Evolutionary conservation across 306 rosid species (phyloP).

Genomic region (Spatholobus suberectus): DNA sequence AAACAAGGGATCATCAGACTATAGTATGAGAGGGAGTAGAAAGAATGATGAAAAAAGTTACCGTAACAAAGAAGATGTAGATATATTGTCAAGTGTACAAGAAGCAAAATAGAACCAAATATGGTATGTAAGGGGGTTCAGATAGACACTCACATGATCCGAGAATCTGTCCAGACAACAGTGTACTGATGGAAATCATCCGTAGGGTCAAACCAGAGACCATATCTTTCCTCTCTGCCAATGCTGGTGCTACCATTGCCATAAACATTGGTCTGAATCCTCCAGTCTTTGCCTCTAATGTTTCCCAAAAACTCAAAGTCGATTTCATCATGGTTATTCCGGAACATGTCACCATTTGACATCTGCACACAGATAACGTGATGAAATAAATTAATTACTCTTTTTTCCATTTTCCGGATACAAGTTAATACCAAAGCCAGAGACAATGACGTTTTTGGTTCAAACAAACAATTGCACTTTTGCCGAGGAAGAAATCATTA

Average conservation of each 20-base stretch:
- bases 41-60: neutral
- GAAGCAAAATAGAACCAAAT: constrained; percentile 37
- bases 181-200: constrained; percentile 87
- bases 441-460: constrained; percentile 17
- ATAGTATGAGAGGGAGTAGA: neutral
- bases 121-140: constrained; percentile 15
- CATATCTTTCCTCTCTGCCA: constrained; percentile 93
- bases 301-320: constrained; percentile 98
- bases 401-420: neutral
- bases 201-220: constrained; percentile 95
- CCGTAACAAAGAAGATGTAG: neutral
- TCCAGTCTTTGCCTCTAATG: constrained; percentile 96
- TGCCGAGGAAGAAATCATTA: neutral
- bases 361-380: constrained; percentile 58
- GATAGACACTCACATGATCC: constrained; percentile 73
- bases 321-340: constrained; percentile 88
- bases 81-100: neutral
- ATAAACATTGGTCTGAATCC: constrained; percentile 95
- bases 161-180: constrained; percentile 86
- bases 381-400: neutral
- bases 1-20: neutral
- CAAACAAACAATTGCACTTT: neutral
- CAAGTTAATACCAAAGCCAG: neutral
- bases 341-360: constrained; percentile 94
- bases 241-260: constrained; percentile 92